These are phyloP conservation scores for Phaffomyces antillensis DNA, from an alignment of 805 yeast species.

Conservation along the genomic window DNA sequence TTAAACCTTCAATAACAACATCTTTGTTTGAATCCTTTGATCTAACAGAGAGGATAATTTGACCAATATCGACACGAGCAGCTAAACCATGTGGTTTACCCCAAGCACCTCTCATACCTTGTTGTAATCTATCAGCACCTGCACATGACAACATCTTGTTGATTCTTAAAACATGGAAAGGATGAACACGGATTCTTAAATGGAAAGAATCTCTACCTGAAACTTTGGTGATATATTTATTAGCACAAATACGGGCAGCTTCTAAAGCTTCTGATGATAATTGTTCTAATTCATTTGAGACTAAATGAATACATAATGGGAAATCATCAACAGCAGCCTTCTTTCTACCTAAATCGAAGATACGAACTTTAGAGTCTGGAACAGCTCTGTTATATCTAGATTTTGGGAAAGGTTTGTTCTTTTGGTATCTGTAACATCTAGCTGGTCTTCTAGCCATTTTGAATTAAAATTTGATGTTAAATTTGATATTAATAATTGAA, in stretches of 20 bases:
- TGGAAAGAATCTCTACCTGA: slow-evolving; percentile 99
- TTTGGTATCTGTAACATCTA: slow-evolving; percentile 99
- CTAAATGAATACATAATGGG: slow-evolving; percentile 98
- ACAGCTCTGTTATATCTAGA: slow-evolving; percentile 99
- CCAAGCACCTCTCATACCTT: slow-evolving; percentile 99
- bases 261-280: slow-evolving; percentile 99
- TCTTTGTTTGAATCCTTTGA: slow-evolving; percentile 97
- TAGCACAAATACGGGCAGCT: slow-evolving; percentile 99
- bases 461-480: slow-evolving; percentile 24
- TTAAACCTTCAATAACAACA: slow-evolving; percentile 96
- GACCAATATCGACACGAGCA: slow-evolving; percentile 98
- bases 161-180: slow-evolving; percentile 99
- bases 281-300: slow-evolving; percentile 98
- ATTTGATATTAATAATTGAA: not conserved
- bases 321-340: slow-evolving; percentile 98
- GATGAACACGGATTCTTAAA: slow-evolving; percentile 99
- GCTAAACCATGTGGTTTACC: slow-evolving; percentile 99
- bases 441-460: slow-evolving; percentile 99
- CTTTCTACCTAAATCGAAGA: slow-evolving; percentile 99
- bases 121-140: slow-evolving; percentile 99
- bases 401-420: slow-evolving; percentile 99
- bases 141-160: slow-evolving; percentile 99
- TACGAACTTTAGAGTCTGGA: slow-evolving; percentile 99
- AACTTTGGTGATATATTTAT: slow-evolving; percentile 96
- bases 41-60: slow-evolving; percentile 95